Percentiles rank a stretch among this genome's conserved stretches.
Evolutionary conservation across 1,139 yeast species (phyloP).

Genomic region (Petasospora fabianii): DNA sequence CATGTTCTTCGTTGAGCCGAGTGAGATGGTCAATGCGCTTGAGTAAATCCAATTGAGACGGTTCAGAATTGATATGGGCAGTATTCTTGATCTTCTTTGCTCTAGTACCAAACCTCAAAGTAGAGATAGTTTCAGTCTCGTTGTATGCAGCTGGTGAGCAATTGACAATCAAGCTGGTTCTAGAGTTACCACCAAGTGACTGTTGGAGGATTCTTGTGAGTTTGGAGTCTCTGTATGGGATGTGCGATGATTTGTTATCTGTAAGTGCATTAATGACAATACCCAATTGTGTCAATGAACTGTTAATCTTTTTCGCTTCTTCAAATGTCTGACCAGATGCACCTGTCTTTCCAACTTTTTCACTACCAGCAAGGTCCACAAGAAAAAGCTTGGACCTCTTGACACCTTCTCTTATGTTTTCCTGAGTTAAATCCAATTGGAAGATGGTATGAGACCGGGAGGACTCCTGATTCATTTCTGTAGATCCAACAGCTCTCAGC

Average conservation of each 20-base stretch:
- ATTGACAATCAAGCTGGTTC: constrained; percentile 74
- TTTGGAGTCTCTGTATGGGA: constrained; percentile 82
- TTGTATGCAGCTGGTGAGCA: constrained; percentile 68
- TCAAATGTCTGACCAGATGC: constrained; percentile 73
- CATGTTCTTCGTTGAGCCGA: constrained; percentile 42
- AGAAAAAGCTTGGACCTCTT: constrained; percentile 55
- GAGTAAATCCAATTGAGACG: constrained; percentile 55
- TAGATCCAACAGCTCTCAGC: constrained; percentile 55
- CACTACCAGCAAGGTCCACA: constrained; percentile 89
- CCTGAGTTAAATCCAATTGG: constrained; percentile 62
- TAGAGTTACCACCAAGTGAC: constrained; percentile 81
- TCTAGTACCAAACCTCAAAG: constrained; percentile 75
- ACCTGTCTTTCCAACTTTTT: constrained; percentile 80
- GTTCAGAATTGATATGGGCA: constrained; percentile 67
- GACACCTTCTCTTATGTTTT: constrained; percentile 49
- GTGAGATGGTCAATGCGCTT: constrained; percentile 48
- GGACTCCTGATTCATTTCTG: constrained; percentile 72
- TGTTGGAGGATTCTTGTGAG: constrained; percentile 81
- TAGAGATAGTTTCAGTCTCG: constrained; percentile 68
- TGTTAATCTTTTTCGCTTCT: constrained; percentile 82
- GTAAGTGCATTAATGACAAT: constrained; percentile 79
- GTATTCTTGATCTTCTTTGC: constrained; percentile 70
- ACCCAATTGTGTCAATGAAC: constrained; percentile 74
- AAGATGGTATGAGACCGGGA: constrained; percentile 84
- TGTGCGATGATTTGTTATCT: constrained; percentile 60